A percentile compares a stretch with the other conserved stretches of the same genome.
Conservation (phyloP, 2,329 filamentous ascomycete genomes). For the Paraconiothyrium brasiliense region DNA sequence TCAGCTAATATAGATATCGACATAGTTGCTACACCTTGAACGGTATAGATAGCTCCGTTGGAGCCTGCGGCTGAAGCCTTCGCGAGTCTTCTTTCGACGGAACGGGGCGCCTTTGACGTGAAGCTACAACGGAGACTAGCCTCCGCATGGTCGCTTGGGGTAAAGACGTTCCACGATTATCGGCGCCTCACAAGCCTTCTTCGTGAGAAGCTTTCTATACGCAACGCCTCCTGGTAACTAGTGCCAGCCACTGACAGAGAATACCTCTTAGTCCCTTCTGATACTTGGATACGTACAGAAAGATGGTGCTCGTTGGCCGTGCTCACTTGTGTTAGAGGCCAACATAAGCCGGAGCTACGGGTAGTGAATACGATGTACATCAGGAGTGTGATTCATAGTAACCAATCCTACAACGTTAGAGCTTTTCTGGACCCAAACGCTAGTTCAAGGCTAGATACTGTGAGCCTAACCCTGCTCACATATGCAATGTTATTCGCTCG, state of each 20-base stretch:
- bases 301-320: neutral
- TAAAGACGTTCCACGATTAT: neutral
- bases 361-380: neutral
- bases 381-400: neutral
- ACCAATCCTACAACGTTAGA: neutral
- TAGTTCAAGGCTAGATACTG: neutral
- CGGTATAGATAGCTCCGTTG: neutral
- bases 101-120: neutral
- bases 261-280: neutral
- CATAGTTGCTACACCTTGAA: neutral
- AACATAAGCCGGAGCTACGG: neutral
- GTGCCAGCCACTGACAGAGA: neutral
- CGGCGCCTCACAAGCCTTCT: neutral
- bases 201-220: neutral
- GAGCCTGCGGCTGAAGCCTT: neutral
- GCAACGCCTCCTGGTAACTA: neutral
- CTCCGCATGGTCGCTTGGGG: neutral
- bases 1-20: neutral
- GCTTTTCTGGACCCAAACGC: neutral
- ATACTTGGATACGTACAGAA: neutral
- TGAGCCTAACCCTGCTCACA: slow-evolving; percentile 1
- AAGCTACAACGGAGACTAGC: neutral
- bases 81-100: neutral
- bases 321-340: neutral
- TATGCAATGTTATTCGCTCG: neutral